These are phyloP conservation scores for Globisporangium viniferum DNA, from an alignment of 352 stramenopile species.

Conservation along the genomic window DNA sequence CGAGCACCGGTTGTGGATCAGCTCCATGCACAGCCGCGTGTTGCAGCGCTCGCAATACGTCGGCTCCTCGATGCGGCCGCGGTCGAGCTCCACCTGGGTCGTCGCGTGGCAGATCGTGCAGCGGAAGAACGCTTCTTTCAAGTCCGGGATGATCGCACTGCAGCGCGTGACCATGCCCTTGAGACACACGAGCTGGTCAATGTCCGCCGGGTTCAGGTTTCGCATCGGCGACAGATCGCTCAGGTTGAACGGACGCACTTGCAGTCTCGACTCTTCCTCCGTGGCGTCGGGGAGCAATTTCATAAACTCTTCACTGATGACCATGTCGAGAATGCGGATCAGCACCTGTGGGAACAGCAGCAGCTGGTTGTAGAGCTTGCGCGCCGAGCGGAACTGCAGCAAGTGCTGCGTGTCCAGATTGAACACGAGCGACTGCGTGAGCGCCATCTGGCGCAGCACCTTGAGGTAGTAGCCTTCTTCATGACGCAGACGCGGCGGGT, in stretches of 20 bases:
- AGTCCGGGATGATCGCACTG: constrained; percentile 96
- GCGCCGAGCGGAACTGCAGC: constrained; percentile 63
- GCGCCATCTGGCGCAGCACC: constrained; percentile 65
- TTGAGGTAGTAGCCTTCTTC: constrained; percentile 78
- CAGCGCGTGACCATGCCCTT: constrained; percentile 98
- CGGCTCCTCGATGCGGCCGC: constrained; percentile 95
- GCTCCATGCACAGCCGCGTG: constrained; percentile 90
- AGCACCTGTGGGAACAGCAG: constrained; percentile 95
- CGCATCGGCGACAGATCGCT: constrained; percentile 92
- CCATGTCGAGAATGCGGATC: constrained; percentile 96
- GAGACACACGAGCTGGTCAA: constrained; percentile 96
- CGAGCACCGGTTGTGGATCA: constrained; percentile 97
- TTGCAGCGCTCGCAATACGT: constrained; percentile 87
- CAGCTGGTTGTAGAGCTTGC: constrained; percentile 96
- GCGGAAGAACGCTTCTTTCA: constrained; percentile 97
- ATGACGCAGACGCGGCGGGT: constrained; percentile 18
- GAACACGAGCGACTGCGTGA: constrained; percentile 84
- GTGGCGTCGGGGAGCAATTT: constrained; percentile 40
- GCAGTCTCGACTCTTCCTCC: constrained; percentile 70
- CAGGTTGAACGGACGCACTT: constrained; percentile 98
- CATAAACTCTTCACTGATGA: constrained; percentile 91
- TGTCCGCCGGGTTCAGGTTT: constrained; percentile 95
- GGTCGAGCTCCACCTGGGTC: constrained; percentile 92
- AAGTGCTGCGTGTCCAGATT: constrained; percentile 93
- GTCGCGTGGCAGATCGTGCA: constrained; percentile 93